A percentile compares a stretch with the other conserved stretches of the same genome.
phyloP scores from a whole-genome alignment of 1,284 basidiomycete genomes.

The Malassezia psittaci region DNA sequence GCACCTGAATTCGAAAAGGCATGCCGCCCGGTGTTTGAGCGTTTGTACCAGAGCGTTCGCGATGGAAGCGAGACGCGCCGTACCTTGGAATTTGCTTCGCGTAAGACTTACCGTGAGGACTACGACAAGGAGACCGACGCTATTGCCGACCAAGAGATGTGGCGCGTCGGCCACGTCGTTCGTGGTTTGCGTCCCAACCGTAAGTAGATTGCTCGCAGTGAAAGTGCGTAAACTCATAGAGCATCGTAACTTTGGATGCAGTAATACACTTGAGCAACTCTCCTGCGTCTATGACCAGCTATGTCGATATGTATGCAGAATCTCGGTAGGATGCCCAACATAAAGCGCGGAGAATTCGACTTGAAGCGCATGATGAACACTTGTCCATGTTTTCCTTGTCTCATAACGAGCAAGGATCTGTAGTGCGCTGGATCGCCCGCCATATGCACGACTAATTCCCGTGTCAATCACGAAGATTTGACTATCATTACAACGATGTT shows the following conservation, averaged over 20 bases:
- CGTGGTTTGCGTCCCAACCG: constrained; percentile 40
- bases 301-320: background rate
- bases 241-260: too few relatives aligned
- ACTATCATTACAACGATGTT: constrained; percentile 23
- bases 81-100: constrained; percentile 88
- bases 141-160: constrained; percentile 96
- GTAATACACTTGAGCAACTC: background rate
- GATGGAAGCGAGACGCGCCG: constrained; percentile 95
- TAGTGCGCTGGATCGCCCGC: constrained; percentile 38
- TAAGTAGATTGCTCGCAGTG: background rate
- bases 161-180: constrained; percentile 50
- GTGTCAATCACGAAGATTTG: constrained; percentile 41
- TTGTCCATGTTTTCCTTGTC: background rate
- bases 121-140: constrained; percentile 86
- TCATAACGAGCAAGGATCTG: background rate
- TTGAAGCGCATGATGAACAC: background rate
- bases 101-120: constrained; percentile 84
- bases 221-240: background rate
- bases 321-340: background rate
- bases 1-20: constrained; percentile 93
- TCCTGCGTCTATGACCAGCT: background rate
- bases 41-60: constrained; percentile 84
- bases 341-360: background rate
- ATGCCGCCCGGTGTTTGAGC: constrained; percentile 84
- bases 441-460: constrained; percentile 39